A percentile compares a stretch with the other conserved stretches of the same genome.
Evolutionary conservation across 371 early-diverging fungal species (phyloP).

Genomic region (Apophysomyces elegans): DNA sequence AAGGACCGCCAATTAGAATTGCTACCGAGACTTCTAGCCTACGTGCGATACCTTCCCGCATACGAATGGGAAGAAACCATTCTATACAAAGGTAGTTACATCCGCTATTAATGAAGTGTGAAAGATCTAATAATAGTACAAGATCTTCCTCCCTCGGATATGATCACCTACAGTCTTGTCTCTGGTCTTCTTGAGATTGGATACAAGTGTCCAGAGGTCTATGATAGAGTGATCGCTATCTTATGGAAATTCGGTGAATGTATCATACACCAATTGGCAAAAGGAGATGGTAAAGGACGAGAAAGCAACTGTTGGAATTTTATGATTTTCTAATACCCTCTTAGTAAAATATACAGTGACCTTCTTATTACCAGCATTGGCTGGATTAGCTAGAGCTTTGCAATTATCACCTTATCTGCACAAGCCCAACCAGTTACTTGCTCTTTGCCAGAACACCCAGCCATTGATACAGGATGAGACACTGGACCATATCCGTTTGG

Average conservation of each 20-base stretch:
- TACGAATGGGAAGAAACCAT: constrained; percentile 41
- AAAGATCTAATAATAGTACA: neutral
- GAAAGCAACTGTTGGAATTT: neutral
- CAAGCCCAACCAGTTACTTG: constrained; percentile 50
- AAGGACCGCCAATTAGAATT: constrained; percentile 39
- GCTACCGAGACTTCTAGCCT: constrained; percentile 41
- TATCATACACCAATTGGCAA: constrained; percentile 20
- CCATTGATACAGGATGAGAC: constrained; percentile 57
- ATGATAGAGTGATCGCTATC: constrained; percentile 39
- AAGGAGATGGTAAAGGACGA: constrained; percentile 10
- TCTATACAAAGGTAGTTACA: constrained; percentile 34
- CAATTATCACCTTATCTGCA: constrained; percentile 61
- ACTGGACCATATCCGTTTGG: constrained; percentile 56
- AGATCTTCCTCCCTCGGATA: constrained; percentile 40
- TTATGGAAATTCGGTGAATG: constrained; percentile 39
- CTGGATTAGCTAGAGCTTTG: constrained; percentile 67
- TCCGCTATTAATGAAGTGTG: neutral
- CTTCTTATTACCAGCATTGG: constrained; percentile 70
- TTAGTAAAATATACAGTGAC: constrained; percentile 60
- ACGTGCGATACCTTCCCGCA: constrained; percentile 36
- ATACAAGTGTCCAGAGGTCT: constrained; percentile 37
- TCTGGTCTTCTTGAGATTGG: constrained; percentile 58
- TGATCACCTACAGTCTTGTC: constrained; percentile 44
- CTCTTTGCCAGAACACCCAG: constrained; percentile 52
- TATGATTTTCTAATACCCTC: neutral